Evolutionary conservation across 345 rosid species (phyloP).

Genomic region (Salix brachista): DNA sequence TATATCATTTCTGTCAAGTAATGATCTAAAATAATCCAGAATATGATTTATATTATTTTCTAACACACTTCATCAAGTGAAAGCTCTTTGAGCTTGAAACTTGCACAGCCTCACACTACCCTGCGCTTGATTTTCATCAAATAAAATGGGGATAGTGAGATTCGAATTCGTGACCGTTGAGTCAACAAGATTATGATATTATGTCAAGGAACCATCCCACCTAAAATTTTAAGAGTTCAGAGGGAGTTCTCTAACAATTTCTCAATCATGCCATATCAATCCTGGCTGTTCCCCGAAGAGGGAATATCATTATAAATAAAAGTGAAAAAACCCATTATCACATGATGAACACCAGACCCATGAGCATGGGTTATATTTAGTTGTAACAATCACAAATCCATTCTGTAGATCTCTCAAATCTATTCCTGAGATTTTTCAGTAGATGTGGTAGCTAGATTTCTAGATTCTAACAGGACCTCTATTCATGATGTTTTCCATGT

Average conservation of each 20-base stretch:
- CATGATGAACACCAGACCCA: neutral
- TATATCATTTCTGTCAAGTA: neutral
- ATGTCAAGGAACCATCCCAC: no score
- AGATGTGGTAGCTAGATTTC: neutral
- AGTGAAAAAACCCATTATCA: neutral
- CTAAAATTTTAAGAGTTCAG: no score
- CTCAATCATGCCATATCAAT: neutral
- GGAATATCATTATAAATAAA: neutral
- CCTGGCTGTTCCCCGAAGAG: neutral
- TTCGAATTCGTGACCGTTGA: no score
- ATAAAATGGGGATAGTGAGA: rapidly evolving
- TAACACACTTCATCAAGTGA: rapidly evolving
- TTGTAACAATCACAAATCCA: neutral
- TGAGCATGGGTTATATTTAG: neutral
- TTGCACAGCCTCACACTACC: rapidly evolving
- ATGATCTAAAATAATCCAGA: rapidly evolving
- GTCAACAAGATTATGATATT: no score
- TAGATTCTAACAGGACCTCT: neutral
- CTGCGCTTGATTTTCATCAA: no score
- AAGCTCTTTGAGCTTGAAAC: no score
- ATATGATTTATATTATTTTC: no score
- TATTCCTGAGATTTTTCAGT: neutral
- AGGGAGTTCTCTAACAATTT: neutral
- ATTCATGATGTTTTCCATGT: neutral
- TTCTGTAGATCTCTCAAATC: neutral